Evolutionary conservation across 805 yeast genomes (phyloP).

Genomic region (Pichia sporocuriosa): DNA sequence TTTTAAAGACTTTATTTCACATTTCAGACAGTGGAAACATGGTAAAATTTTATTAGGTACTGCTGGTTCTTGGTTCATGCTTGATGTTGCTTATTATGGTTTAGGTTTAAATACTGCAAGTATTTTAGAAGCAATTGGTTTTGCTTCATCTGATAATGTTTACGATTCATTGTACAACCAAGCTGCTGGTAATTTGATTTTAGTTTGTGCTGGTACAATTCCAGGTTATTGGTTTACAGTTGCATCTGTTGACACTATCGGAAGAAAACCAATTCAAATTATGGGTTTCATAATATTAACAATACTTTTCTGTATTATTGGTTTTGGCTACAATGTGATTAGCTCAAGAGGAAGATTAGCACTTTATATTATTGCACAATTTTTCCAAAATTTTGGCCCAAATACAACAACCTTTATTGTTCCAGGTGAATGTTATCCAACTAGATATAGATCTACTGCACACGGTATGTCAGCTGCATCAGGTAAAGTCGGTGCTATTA

Average conservation of each 20-base stretch:
- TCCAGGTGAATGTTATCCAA: slow-evolving; percentile 91
- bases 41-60: slow-evolving; percentile 80
- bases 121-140: slow-evolving; percentile 79
- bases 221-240: slow-evolving; percentile 91
- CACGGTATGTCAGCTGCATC: slow-evolving; percentile 92
- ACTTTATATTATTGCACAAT: slow-evolving; percentile 72
- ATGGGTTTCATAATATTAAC: slow-evolving; percentile 71
- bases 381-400: slow-evolving; percentile 90
- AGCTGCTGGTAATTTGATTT: slow-evolving; percentile 88
- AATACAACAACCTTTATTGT: slow-evolving; percentile 85
- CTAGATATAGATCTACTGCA: slow-evolving; percentile 92
- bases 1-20: slow-evolving; percentile 51
- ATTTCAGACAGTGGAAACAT: slow-evolving; percentile 82
- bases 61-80: slow-evolving; percentile 85
- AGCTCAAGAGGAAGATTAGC: slow-evolving; percentile 63
- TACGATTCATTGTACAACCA: slow-evolving; percentile 66
- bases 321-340: slow-evolving; percentile 73
- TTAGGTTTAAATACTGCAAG: slow-evolving; percentile 76
- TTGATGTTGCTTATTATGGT: slow-evolving; percentile 90
- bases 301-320: slow-evolving; percentile 66
- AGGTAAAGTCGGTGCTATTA: slow-evolving; percentile 89
- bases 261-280: slow-evolving; percentile 80
- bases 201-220: slow-evolving; percentile 90
- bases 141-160: slow-evolving; percentile 63
- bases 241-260: slow-evolving; percentile 72